Conservation (phyloP, 257 asterid species). For the Rubia yunnanensis region DNA sequence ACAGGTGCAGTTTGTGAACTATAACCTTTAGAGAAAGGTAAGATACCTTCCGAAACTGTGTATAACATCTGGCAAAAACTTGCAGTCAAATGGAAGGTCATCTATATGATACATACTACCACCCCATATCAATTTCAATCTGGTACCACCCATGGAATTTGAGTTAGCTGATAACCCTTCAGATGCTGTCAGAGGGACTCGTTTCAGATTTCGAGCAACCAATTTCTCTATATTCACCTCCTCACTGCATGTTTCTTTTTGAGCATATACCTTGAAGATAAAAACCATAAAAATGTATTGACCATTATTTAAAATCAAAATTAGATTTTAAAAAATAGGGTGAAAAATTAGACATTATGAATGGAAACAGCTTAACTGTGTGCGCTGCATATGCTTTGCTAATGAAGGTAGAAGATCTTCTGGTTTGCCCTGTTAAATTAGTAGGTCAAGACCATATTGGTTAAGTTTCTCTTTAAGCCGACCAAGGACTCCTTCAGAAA, state of each 20-base stretch:
- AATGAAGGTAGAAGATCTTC: constrained; percentile 75
- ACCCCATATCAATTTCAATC: constrained; percentile 73
- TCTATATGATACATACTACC: constrained; percentile 77
- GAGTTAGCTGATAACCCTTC: constrained; percentile 23
- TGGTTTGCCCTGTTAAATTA: constrained; percentile 78
- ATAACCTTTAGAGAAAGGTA: constrained; percentile 3
- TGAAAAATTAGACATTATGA: constrained; percentile 7
- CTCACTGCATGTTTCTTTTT: constrained; percentile 96
- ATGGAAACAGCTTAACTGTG: constrained; percentile 48
- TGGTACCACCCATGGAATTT: constrained; percentile 22
- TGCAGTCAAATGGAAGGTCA: constrained; percentile 66
- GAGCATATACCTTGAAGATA: constrained; percentile 68
- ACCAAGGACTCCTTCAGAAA: constrained; percentile 67
- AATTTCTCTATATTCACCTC: constrained; percentile 66
- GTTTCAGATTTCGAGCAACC: constrained; percentile 43
- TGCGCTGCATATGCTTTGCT: constrained; percentile 61
- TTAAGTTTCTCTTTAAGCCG: constrained; percentile 57
- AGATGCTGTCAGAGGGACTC: constrained; percentile 13
- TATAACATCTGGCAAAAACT: constrained; percentile 72
- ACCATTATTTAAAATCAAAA: not conserved
- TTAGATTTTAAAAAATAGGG: not conserved
- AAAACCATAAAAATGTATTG: constrained; percentile 6
- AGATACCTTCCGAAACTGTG: constrained; percentile 91
- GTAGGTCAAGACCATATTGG: constrained; percentile 68
- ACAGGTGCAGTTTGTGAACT: constrained; percentile 2